Conservation (phyloP, 495 filamentous ascomycete species). For the Sporormia fimetaria region DNA sequence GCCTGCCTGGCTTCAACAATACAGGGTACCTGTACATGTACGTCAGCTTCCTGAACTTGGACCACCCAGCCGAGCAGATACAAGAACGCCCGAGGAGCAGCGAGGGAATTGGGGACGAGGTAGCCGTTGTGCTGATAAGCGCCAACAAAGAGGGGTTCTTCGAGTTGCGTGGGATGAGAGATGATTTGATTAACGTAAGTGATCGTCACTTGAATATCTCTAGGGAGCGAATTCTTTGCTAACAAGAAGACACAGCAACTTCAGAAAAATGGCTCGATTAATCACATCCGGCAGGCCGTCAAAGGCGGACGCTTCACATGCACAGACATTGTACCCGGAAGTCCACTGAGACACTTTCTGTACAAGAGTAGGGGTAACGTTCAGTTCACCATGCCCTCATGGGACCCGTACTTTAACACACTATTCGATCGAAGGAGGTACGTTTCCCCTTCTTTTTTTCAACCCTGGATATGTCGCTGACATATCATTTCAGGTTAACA, state of each 20-base stretch:
- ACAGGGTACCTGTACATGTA: conserved; percentile 99
- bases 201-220: background rate
- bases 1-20: conserved; percentile 94
- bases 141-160: conserved; percentile 88
- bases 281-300: conserved; percentile 62
- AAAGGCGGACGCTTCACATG: conserved; percentile 55
- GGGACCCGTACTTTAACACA: conserved; percentile 56
- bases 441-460: conserved; percentile 6
- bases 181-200: conserved; percentile 56
- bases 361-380: conserved; percentile 91
- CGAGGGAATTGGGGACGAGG: conserved; percentile 51
- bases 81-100: conserved; percentile 27
- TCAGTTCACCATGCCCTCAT: conserved; percentile 85
- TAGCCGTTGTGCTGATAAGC: conserved; percentile 88
- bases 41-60: conserved; percentile 73
- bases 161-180: conserved; percentile 73
- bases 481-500: conserved; percentile 46
- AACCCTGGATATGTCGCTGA: conserved; percentile 4
- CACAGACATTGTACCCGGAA: conserved; percentile 66
- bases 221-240: conserved; percentile 2
- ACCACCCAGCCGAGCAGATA: conserved; percentile 33
- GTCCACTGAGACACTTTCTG: conserved; percentile 76
- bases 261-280: conserved; percentile 61
- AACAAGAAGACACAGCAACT: conserved; percentile 42
- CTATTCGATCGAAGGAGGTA: conserved; percentile 55